phyloP scores from a whole-genome alignment of 1,284 basidiomycete species.

The Trichosporon ovoides region DNA sequence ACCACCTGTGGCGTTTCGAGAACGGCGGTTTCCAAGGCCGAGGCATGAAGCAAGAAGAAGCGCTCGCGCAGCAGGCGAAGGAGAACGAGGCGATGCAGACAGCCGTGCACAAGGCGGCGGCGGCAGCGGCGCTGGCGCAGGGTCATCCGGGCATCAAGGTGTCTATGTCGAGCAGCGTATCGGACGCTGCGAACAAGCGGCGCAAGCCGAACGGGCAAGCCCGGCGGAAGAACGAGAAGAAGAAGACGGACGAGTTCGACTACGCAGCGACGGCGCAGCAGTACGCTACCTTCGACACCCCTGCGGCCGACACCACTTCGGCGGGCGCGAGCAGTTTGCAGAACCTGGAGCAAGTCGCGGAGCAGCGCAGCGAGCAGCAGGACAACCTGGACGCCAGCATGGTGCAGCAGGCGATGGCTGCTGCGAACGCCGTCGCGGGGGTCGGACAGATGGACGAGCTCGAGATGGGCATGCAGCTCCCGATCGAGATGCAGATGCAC shows the following conservation, averaged over 20 bases:
- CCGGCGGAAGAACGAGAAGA: conserved; percentile 20
- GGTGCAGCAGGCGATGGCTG: conserved; percentile 46
- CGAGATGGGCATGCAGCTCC: conserved; percentile 46
- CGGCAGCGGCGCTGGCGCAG: conserved; percentile 41
- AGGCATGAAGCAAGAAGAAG: conserved; percentile 48
- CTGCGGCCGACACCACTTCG: conserved; percentile 1
- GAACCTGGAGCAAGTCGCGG: not conserved
- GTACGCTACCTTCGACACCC: conserved; percentile 4
- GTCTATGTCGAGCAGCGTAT: conserved; percentile 26
- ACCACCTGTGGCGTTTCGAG: conserved; percentile 47
- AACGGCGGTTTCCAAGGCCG: conserved; percentile 47
- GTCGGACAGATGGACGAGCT: conserved; percentile 44
- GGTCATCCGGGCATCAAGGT: conserved; percentile 45
- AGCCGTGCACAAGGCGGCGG: conserved; percentile 42
- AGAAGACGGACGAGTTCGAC: conserved; percentile 17
- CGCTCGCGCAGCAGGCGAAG: conserved; percentile 37
- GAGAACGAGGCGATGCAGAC: conserved; percentile 40
- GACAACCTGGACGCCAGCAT: conserved; percentile 35
- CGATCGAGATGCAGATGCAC: conserved; percentile 48
- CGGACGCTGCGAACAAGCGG: conserved; percentile 18
- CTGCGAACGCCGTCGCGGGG: conserved; percentile 21
- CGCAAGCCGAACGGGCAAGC: conserved; percentile 23
- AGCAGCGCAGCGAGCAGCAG: conserved; percentile 1
- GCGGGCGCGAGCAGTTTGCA: not conserved
- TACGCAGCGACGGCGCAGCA: too few relatives aligned